These are phyloP conservation scores for Lepraria neglecta DNA, from an alignment of 495 filamentous ascomycete genomes.

Conservation along the genomic window DNA sequence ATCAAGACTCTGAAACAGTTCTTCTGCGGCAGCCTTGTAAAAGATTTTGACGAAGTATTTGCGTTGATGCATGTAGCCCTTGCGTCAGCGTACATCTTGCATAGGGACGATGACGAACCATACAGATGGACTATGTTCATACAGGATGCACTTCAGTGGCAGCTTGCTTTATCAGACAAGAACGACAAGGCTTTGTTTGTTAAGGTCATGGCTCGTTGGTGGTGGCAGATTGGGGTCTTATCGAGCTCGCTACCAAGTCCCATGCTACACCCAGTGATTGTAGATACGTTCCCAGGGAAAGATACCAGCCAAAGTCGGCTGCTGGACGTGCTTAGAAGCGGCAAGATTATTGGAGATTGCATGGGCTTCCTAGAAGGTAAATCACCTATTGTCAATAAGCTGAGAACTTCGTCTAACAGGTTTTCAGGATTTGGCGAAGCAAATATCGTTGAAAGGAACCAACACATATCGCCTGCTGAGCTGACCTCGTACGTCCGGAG, in stretches of 20 bases:
- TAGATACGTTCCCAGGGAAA: not conserved
- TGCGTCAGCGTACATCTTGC: constrained; percentile 8
- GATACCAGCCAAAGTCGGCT: not conserved
- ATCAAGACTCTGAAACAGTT: not conserved
- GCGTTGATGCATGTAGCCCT: constrained; percentile 7
- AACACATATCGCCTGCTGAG: not conserved
- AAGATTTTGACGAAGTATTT: not conserved
- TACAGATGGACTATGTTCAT: not conserved
- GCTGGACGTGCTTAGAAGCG: not conserved
- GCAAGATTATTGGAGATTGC: not conserved
- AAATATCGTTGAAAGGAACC: not conserved
- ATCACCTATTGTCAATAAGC: not conserved
- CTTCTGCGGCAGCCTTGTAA: not conserved
- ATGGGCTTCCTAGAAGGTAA: constrained; percentile 1
- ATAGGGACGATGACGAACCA: not conserved
- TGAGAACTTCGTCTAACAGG: not conserved
- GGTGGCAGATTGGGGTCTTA: not conserved
- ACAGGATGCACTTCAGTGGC: constrained; percentile 9
- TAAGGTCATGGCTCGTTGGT: constrained; percentile 5
- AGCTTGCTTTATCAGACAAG: not conserved
- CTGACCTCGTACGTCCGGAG: not conserved
- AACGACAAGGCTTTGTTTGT: not conserved
- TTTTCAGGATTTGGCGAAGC: not conserved
- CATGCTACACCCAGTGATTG: not conserved
- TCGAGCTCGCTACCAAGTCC: not conserved